Percentiles rank a stretch among this genome's conserved stretches.
Evolutionary conservation across 257 asterid genomes (phyloP).

Genomic region (Plantago elongata): DNA sequence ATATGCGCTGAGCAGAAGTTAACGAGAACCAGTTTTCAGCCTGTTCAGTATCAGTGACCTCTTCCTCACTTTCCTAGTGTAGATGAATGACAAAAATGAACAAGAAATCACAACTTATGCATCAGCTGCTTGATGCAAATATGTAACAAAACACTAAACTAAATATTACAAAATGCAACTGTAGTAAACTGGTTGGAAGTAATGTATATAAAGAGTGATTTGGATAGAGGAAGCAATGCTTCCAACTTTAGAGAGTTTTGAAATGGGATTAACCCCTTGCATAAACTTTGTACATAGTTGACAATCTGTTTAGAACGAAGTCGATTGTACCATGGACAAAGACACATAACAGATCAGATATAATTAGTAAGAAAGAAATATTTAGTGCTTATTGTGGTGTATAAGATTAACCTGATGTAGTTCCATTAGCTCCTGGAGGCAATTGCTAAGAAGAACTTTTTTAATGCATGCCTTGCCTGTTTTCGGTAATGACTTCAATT

Average conservation of each 20-base stretch:
- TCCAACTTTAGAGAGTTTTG: background rate
- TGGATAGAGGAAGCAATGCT: slow-evolving; percentile 6
- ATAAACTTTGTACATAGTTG: background rate
- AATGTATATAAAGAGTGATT: background rate
- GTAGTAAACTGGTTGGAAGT: background rate
- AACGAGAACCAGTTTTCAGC: slow-evolving; percentile 99
- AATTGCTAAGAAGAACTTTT: slow-evolving; percentile 92
- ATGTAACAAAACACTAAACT: slow-evolving; percentile 2
- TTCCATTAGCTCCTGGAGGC: slow-evolving; percentile 99
- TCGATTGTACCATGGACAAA: slow-evolving; percentile 1
- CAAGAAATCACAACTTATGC: slow-evolving; percentile 14
- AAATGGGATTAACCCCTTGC: too few species aligned
- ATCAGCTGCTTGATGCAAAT: slow-evolving; percentile 7
- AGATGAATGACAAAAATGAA: slow-evolving; percentile 21
- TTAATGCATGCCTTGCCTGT: slow-evolving; percentile 99
- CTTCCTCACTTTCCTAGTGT: slow-evolving; percentile 93
- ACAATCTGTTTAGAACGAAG: background rate
- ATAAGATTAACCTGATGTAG: slow-evolving; percentile 76
- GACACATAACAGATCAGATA: background rate
- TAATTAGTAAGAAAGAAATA: background rate
- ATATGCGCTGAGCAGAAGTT: slow-evolving; percentile 96
- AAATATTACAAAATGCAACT: slow-evolving; percentile 8
- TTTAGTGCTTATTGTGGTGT: background rate
- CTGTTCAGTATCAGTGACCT: slow-evolving; percentile 96
- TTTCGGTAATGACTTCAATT: slow-evolving; percentile 17